phyloP scores from a whole-genome alignment of 2,329 filamentous ascomycete genomes.

The Epichloe glyceriae region DNA sequence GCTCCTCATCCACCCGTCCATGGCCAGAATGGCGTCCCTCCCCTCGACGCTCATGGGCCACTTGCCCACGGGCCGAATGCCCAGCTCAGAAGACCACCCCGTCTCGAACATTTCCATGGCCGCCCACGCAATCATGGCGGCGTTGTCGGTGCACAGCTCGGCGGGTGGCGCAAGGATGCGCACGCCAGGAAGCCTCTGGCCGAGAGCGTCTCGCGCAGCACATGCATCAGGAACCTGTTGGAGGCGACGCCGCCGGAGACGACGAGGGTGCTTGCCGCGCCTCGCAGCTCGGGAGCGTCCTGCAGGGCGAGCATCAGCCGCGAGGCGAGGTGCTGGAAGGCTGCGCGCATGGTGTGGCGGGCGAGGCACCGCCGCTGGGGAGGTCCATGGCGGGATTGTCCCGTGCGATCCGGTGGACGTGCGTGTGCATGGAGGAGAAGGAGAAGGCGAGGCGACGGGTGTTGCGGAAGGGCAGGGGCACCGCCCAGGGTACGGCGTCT shows the following conservation, averaged over 20 bases:
- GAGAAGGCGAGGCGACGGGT: constrained; percentile 51
- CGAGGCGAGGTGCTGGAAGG: constrained; percentile 77
- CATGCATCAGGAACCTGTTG: constrained; percentile 63
- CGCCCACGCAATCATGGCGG: constrained; percentile 94
- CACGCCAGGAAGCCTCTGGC: constrained; percentile 51
- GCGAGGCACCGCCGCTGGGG: constrained; percentile 58
- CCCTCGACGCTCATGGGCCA: constrained; percentile 59
- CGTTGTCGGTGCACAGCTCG: constrained; percentile 81
- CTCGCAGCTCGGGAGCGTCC: constrained; percentile 15
- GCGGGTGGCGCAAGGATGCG: constrained; percentile 61
- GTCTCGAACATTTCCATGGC: constrained; percentile 83
- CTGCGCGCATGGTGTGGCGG: constrained; percentile 59
- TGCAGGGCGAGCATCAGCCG: constrained; percentile 57
- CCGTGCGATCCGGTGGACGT: constrained; percentile 31
- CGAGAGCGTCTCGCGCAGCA: constrained; percentile 46
- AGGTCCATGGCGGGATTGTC: constrained; percentile 30
- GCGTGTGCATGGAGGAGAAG: constrained; percentile 56
- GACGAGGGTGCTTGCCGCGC: constrained; percentile 46
- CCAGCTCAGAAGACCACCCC: constrained; percentile 54
- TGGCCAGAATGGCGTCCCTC: constrained; percentile 48
- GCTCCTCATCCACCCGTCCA: constrained; percentile 30
- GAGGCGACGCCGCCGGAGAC: constrained; percentile 84
- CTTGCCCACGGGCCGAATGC: constrained; percentile 46
- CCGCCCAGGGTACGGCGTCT: constrained; percentile 42
- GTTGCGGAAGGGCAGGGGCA: constrained; percentile 53